phyloP scores from a whole-genome alignment of 495 filamentous ascomycete species.

The Podospora pseudopauciseta region DNA sequence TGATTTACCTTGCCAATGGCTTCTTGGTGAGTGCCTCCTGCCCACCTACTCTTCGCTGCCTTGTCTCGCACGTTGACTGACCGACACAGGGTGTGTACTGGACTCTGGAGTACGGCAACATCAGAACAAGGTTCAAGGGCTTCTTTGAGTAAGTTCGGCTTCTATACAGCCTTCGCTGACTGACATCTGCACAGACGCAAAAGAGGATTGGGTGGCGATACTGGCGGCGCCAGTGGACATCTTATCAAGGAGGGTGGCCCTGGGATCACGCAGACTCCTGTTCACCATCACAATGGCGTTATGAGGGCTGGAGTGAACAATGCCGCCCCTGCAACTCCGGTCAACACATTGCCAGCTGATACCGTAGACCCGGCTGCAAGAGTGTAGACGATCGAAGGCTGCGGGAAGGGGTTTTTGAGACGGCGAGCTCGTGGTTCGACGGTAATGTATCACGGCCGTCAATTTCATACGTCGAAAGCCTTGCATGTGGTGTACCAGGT shows the following conservation, averaged over 20 bases:
- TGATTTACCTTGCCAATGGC: slow-evolving; percentile 15
- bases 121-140: neutral
- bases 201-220: neutral
- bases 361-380: neutral
- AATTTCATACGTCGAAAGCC: too few relatives aligned
- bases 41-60: neutral
- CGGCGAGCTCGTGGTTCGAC: too few relatives aligned
- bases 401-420: too few relatives aligned
- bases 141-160: neutral
- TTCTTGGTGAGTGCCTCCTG: slow-evolving; percentile 9
- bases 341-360: neutral
- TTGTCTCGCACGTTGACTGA: neutral
- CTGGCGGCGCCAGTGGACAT: neutral
- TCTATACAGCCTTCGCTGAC: neutral
- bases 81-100: neutral
- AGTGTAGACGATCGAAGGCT: neutral
- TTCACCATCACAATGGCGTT: neutral
- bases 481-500: too few relatives aligned
- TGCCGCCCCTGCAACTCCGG: neutral
- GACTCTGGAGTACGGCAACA: neutral
- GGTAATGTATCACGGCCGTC: too few relatives aligned
- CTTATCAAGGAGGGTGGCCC: neutral
- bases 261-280: neutral
- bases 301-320: neutral
- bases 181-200: neutral